Percentiles rank a stretch among this genome's conserved stretches.
Conservation (phyloP, 192 early-diverging fungal species). For the Jimgerdemannia flammicorona region DNA sequence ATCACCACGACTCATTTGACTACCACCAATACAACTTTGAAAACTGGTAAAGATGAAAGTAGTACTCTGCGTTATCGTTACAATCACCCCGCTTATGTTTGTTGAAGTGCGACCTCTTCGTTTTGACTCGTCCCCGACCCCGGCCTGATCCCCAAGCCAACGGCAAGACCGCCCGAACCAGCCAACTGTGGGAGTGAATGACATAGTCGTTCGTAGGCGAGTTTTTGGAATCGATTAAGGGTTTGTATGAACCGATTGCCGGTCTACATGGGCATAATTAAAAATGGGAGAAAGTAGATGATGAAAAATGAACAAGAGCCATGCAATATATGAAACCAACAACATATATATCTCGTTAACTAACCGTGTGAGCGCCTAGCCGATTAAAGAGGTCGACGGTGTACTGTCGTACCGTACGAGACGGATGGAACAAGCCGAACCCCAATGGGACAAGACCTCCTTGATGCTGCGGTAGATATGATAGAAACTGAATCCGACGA, state of each 20-base stretch:
- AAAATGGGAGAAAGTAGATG: neutral
- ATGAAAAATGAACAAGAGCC: no score
- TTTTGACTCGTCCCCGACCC: neutral
- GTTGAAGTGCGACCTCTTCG: neutral
- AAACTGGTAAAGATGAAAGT: neutral
- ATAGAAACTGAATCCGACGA: constrained; percentile 49
- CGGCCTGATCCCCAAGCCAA: neutral
- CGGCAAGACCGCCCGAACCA: neutral
- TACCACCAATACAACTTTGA: neutral
- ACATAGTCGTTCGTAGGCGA: constrained; percentile 38
- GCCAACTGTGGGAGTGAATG: neutral
- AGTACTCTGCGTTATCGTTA: neutral
- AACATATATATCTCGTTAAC: neutral
- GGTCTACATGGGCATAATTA: constrained; percentile 19
- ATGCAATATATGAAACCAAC: no score
- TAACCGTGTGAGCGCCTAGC: constrained; percentile 63
- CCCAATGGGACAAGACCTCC: constrained; percentile 82
- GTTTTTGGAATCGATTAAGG: constrained; percentile 37
- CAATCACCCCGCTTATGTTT: neutral
- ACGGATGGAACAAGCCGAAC: constrained; percentile 75
- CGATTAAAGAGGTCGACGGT: constrained; percentile 72
- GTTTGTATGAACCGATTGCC: constrained; percentile 38
- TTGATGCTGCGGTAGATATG: constrained; percentile 70
- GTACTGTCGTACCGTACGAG: constrained; percentile 59
- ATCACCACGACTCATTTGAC: neutral